These are phyloP conservation scores for Neurospora tetrasperma DNA, from an alignment of 495 filamentous ascomycete genomes.

Conservation along the genomic window DNA sequence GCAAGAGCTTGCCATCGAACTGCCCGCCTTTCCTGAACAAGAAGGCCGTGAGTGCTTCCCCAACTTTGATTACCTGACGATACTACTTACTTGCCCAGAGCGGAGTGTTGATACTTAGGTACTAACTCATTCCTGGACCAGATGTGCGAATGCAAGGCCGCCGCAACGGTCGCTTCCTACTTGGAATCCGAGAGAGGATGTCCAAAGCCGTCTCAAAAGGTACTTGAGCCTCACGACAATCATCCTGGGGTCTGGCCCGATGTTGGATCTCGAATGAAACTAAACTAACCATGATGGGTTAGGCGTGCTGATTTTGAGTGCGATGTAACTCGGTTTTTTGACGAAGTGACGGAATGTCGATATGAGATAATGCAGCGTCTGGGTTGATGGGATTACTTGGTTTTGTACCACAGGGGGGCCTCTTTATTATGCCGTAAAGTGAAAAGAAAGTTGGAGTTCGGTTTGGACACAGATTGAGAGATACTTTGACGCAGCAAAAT, in stretches of 20 bases:
- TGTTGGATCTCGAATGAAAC: not conserved
- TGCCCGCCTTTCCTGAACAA: constrained; percentile 9
- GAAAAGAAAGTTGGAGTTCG: not conserved
- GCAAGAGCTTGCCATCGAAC: constrained; percentile 3
- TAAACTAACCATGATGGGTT: not conserved
- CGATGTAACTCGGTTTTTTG: not conserved
- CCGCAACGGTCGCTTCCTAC: constrained; percentile 8
- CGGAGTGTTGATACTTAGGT: not conserved
- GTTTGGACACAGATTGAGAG: not conserved
- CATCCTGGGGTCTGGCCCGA: not conserved
- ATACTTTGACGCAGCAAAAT: not conserved
- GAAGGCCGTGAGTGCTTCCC: constrained; percentile 6
- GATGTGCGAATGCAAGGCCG: constrained; percentile 11
- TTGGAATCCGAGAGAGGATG: constrained; percentile 10
- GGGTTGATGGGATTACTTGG: not conserved
- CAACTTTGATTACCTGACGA: not conserved
- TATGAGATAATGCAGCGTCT: not conserved
- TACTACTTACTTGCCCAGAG: not conserved
- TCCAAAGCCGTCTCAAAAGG: constrained; percentile 7
- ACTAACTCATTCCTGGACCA: not conserved
- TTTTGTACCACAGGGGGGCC: not conserved
- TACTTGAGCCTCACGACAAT: not conserved
- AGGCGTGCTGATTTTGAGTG: not conserved
- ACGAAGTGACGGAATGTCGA: not conserved
- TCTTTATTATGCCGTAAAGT: not conserved